A percentile compares a stretch with the other conserved stretches of the same genome.
phyloP scores from a whole-genome alignment of 2,329 filamentous ascomycete species.

The Paecilomyces formosus region DNA sequence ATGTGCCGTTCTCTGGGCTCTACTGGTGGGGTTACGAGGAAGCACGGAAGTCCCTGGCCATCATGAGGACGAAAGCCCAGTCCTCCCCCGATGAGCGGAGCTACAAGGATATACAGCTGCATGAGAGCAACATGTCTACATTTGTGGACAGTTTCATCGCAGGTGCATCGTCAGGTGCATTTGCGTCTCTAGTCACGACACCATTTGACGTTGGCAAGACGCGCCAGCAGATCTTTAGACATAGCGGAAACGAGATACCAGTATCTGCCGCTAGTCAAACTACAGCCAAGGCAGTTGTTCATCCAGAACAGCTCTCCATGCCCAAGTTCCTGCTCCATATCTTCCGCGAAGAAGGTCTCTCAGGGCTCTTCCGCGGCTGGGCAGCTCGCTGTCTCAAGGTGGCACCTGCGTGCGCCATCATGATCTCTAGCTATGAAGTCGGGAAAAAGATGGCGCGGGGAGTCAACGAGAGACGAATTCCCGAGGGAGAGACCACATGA shows the following conservation, averaged over 20 bases:
- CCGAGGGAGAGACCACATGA: conserved; percentile 5
- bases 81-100: conserved; percentile 4
- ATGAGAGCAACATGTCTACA: conserved; percentile 67
- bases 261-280: conserved; percentile 7
- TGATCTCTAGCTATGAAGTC: conserved; percentile 97
- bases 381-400: conserved; percentile 88
- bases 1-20: conserved; percentile 92
- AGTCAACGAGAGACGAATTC: conserved; percentile 56
- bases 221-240: conserved; percentile 73
- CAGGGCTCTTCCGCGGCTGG: conserved; percentile 86
- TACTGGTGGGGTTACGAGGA: conserved; percentile 99
- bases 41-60: conserved; percentile 63
- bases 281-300: conserved; percentile 15
- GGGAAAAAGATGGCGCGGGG: conserved; percentile 80
- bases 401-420: conserved; percentile 93
- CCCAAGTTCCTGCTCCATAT: conserved; percentile 82
- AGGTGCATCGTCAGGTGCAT: conserved; percentile 72
- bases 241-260: conserved; percentile 39
- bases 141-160: conserved; percentile 86
- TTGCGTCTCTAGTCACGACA: conserved; percentile 82
- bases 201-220: conserved; percentile 98
- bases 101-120: conserved; percentile 36
- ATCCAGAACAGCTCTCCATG: conserved; percentile 72
- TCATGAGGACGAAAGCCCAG: conserved; percentile 50
- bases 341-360: conserved; percentile 71